These are phyloP conservation scores for Penicillium crustosum DNA, from an alignment of 2,329 filamentous ascomycete species.

Conservation along the genomic window DNA sequence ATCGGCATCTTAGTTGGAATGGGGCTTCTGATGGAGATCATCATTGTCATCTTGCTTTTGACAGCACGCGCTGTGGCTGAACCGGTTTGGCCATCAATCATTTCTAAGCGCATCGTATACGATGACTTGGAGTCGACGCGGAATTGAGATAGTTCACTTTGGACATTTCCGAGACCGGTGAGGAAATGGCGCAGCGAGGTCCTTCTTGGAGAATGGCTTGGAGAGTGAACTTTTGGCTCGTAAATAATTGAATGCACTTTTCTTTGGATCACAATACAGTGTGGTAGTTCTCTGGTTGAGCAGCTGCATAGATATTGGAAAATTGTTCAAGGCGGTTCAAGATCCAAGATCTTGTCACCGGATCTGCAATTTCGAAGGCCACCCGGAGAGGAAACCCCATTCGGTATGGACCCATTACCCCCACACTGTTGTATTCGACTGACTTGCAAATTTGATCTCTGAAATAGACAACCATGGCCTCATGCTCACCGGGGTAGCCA, in stretches of 20 bases:
- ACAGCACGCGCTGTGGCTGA: conserved; percentile 23
- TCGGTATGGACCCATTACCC: conserved; percentile 29
- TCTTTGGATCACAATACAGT: conserved; percentile 3
- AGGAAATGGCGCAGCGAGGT: neutral
- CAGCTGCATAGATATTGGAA: conserved; percentile 27
- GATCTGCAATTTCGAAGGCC: conserved; percentile 28
- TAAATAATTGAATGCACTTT: neutral
- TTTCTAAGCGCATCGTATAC: neutral
- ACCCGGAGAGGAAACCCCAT: conserved; percentile 30
- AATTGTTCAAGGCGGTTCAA: conserved; percentile 22
- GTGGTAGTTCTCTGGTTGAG: conserved; percentile 22
- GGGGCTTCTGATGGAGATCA: conserved; percentile 29
- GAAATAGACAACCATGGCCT: conserved; percentile 24
- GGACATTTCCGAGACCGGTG: neutral
- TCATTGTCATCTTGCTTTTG: conserved; percentile 22
- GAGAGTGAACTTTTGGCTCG: no score
- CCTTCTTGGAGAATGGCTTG: neutral
- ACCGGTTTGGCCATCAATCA: conserved; percentile 15
- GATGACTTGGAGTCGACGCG: conserved; percentile 5
- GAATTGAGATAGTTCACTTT: conserved; percentile 1
- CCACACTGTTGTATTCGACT: conserved; percentile 28
- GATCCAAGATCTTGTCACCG: conserved; percentile 28
- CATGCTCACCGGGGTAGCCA: conserved; percentile 26
- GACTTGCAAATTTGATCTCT: conserved; percentile 34
- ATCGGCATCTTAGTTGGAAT: conserved; percentile 22